Base-by-base conservation (phyloP, 768 basidiomycete genomes). In the Phanerochaete carnosa region DNA sequence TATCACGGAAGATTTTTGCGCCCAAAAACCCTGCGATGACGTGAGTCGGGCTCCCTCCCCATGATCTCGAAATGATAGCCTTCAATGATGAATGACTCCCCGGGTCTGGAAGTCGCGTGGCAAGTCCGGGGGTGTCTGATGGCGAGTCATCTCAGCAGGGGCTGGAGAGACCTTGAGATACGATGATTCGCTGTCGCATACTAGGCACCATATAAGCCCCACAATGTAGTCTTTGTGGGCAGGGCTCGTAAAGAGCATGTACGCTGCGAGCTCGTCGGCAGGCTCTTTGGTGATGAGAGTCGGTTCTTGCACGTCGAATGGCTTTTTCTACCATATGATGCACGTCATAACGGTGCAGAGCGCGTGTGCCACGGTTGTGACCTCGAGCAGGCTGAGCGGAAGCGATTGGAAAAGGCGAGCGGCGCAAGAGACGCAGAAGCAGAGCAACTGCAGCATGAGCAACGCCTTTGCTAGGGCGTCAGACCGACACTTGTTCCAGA, bases 281-380 rank as follows among this genome's bases (percentile, higher is more conserved):
- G n/a, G 25, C 1, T 23, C 37, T 32, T 46, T 57, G 12, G 19
- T 25, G 13, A 62, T 47, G 32, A 55, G 11, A 2, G 57, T 58
- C 15, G 50, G 57, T 23, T 62, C 57, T 28, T 15, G 25, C 3
- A 78, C 72, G 56, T 74, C 71, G 12, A 73, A 66, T 2, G 77
- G 78, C 64, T 80, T 80, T 29, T 70, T 37, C 76, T 74, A 78
- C 77, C 78, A 78, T 1, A 74, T 50, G 0, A 55, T 33, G 60
- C 75, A 77, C 13, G 66, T 71, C 11, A 69, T 59, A 13, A 69
- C 61, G 30, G 71, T 76, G 28, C 77, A 62, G 3, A 68, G 43
- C 2, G 70, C 71, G 51, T 74, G 75, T 0, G 71, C 75, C 26
- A 77, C 29, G 1, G 77, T 79, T 5, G 71, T 62, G 15, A 77